phyloP scores from a whole-genome alignment of 495 filamentous ascomycete species.

The Daldinia vernicosa region DNA sequence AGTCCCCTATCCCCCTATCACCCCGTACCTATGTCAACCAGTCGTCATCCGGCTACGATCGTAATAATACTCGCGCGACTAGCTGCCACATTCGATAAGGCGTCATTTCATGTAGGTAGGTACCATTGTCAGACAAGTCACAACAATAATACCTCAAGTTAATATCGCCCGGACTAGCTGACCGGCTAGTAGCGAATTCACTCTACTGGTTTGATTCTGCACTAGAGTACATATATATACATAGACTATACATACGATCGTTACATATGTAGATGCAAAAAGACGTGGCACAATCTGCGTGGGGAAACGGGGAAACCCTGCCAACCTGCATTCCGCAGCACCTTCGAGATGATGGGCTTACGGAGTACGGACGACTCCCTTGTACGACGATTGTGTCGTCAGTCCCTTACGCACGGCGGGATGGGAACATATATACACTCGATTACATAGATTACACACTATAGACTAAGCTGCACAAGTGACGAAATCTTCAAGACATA shows the following conservation, averaged over 20 bases:
- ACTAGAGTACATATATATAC: background rate
- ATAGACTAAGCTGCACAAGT: background rate
- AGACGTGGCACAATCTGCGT: conserved; percentile 41
- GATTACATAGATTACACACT: background rate
- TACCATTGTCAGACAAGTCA: background rate
- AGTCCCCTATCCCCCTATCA: conserved; percentile 1
- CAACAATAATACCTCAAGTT: background rate
- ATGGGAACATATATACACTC: background rate
- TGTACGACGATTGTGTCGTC: background rate
- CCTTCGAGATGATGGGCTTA: conserved; percentile 8
- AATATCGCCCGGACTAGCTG: background rate
- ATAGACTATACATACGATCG: background rate
- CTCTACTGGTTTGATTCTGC: background rate
- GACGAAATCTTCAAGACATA: conserved; percentile 7
- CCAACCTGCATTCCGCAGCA: conserved; percentile 16
- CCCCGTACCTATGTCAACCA: background rate
- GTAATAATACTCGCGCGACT: conserved; percentile 17
- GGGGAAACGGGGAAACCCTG: conserved; percentile 31
- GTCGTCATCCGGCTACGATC: background rate
- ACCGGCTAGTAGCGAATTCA: no score
- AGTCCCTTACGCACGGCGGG: conserved; percentile 6
- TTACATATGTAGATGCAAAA: conserved; percentile 15
- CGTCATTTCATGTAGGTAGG: background rate
- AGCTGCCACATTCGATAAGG: conserved; percentile 13
- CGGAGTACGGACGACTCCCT: background rate